Evolutionary conservation across 2,329 filamentous ascomycete genomes (phyloP).

Genomic region (Aureobasidium sp.): DNA sequence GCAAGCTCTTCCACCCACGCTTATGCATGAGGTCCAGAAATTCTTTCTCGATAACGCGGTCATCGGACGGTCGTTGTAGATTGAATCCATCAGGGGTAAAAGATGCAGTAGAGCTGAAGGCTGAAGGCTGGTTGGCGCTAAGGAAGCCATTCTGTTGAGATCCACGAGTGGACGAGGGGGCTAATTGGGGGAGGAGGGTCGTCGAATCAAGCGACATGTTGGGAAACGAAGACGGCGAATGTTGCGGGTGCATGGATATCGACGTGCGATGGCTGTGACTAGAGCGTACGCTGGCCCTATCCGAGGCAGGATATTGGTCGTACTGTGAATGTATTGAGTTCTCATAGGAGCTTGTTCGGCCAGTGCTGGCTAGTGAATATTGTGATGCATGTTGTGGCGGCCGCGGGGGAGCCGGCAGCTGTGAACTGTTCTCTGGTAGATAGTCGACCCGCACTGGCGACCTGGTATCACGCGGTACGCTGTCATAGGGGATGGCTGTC

Average conservation of each 20-base stretch:
- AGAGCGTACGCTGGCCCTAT: constrained; percentile 60
- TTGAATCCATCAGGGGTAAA: constrained; percentile 50
- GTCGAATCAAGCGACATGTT: constrained; percentile 37
- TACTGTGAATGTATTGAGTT: constrained; percentile 13
- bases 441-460: constrained; percentile 69
- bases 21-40: constrained; percentile 95
- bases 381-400: constrained; percentile 23
- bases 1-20: constrained; percentile 92
- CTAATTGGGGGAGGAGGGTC: constrained; percentile 33
- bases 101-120: constrained; percentile 42
- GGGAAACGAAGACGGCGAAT: constrained; percentile 48
- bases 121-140: constrained; percentile 38
- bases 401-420: constrained; percentile 19
- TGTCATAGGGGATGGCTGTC: constrained; percentile 82
- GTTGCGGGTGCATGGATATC: constrained; percentile 47
- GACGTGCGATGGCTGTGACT: constrained; percentile 49
- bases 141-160: constrained; percentile 33
- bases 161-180: constrained; percentile 34
- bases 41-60: constrained; percentile 79
- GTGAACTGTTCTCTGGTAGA: constrained; percentile 60
- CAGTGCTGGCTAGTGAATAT: constrained; percentile 7
- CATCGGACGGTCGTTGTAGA: constrained; percentile 69
- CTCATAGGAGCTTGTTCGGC: constrained; percentile 14
- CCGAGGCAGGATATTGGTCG: constrained; percentile 44
- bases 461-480: constrained; percentile 55